These are phyloP conservation scores for Ceriops tagal DNA, from an alignment of 345 rosid genomes.

Conservation along the genomic window DNA sequence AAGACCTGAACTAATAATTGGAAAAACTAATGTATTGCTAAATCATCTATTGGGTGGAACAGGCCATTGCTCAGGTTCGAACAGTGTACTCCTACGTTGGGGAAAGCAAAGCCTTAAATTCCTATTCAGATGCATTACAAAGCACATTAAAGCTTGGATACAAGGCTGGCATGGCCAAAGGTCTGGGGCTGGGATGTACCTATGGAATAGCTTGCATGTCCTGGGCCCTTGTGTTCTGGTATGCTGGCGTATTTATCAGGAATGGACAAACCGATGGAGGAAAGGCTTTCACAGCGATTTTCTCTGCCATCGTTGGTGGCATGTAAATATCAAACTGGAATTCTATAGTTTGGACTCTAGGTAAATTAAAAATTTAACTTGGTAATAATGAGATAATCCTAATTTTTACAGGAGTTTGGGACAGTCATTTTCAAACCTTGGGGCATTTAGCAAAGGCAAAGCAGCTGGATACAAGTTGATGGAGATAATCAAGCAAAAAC, in stretches of 20 bases:
- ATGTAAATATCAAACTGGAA: slow-evolving; percentile 47
- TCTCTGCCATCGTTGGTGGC: slow-evolving; percentile 99
- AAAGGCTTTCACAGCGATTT: slow-evolving; percentile 92
- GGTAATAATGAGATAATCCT: slow-evolving; percentile 1
- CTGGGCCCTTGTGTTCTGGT: slow-evolving; percentile 99
- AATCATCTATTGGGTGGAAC: neutral
- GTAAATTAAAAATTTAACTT: neutral
- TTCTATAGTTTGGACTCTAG: neutral
- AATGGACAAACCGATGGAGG: slow-evolving; percentile 92
- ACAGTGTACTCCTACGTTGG: slow-evolving; percentile 94
- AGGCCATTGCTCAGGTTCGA: slow-evolving; percentile 98
- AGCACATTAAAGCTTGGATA: slow-evolving; percentile 90
- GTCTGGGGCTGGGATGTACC: slow-evolving; percentile 96
- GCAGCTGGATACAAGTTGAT: slow-evolving; percentile 59
- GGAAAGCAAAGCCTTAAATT: slow-evolving; percentile 85
- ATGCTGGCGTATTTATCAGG: slow-evolving; percentile 94
- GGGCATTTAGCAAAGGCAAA: slow-evolving; percentile 98
- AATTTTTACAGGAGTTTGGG: slow-evolving; percentile 82
- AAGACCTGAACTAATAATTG: too few species aligned
- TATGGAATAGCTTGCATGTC: slow-evolving; percentile 99
- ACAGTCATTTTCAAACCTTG: slow-evolving; percentile 94
- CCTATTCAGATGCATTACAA: slow-evolving; percentile 90
- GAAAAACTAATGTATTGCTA: neutral
- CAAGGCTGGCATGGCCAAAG: slow-evolving; percentile 99
- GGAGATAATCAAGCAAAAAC: slow-evolving; percentile 55